Conservation (phyloP, 495 filamentous ascomycete species). For the Melanomma pulvis-pyrius region DNA sequence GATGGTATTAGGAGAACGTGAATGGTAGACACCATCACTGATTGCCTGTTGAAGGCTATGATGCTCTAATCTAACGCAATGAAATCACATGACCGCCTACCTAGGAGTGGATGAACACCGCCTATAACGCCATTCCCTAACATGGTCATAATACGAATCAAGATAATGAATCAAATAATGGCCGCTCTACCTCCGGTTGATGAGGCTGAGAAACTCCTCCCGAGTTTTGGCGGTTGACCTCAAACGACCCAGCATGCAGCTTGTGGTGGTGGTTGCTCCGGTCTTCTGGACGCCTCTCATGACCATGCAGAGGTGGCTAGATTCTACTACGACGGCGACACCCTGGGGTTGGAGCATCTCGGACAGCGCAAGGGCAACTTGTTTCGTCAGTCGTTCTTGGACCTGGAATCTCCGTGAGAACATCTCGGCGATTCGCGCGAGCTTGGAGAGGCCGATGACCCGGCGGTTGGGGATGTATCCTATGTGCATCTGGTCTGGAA, state of each 20-base stretch:
- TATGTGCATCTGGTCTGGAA: constrained; percentile 79
- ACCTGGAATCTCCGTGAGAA: constrained; percentile 91
- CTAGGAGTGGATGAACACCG: constrained; percentile 30
- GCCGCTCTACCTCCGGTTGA: constrained; percentile 56
- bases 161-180: neutral
- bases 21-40: constrained; percentile 8
- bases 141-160: constrained; percentile 9
- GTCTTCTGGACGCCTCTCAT: constrained; percentile 95
- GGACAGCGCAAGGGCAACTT: constrained; percentile 90
- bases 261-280: constrained; percentile 82
- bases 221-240: constrained; percentile 88
- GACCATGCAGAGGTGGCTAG: constrained; percentile 97
- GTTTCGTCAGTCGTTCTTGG: constrained; percentile 92
- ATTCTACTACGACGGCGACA: constrained; percentile 96
- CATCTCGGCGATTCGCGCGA: constrained; percentile 96
- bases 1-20: constrained; percentile 2
- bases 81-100: constrained; percentile 15
- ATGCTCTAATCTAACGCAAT: constrained; percentile 12
- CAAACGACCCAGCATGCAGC: constrained; percentile 94
- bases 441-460: constrained; percentile 93
- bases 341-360: constrained; percentile 93
- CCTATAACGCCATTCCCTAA: constrained; percentile 10
- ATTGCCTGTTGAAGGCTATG: constrained; percentile 31
- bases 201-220: constrained; percentile 87
- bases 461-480: constrained; percentile 86